Evolutionary conservation across 768 basidiomycete species (phyloP), one percentile per base, ranked within the genome.

Genomic region (Leccinum disarticulatum): DNA sequence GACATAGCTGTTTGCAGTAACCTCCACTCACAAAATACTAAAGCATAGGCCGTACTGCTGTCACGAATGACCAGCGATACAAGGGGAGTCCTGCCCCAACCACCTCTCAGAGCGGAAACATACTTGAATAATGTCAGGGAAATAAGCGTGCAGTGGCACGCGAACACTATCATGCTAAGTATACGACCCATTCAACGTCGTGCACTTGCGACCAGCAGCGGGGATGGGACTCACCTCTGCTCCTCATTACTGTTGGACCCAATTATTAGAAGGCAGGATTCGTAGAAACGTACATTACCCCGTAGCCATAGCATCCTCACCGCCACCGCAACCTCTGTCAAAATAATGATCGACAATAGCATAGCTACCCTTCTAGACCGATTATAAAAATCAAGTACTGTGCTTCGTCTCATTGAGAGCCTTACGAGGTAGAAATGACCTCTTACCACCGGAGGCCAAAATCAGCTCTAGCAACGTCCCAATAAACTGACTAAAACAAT

Each of bases 371-470:
- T 58, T 11, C 28, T 61, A 15, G 61, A 68, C 49, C 61, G 59
- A 17, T 68, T 66, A 19, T 68, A 68, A 3, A 68, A 50, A n/a
- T 64, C 67, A 38, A 55, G 59, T 11, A 68, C 66, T 68, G 58
- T 55, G n/a, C 9, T 8, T 19, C 22, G 36, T 66, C n/a, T 43
- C 15, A n/a, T n/a, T n/a, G 17, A 43, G 41, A n/a, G 41, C 41
- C n/a, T 49, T 17, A 13, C 15, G 15, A 49, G 10, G 4, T 6
- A 49, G 15, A 17, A 49, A 17, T 15, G 3, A 28, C 13, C 27
- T 28, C 48, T 59, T 25, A 68, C 67, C 38, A 15, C 67, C 64
- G 52, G 47, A 35, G 3, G 64, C 67, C 49, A 69, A 41, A 17
- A 66, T 38, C 30, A 66, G 3, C 15, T 69, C 64, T n/a, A 68